Evolutionary conservation across 768 basidiomycete species (phyloP), one percentile per base, ranked within the genome.

Genomic region (Porphyrellus cyaneotinctus): DNA sequence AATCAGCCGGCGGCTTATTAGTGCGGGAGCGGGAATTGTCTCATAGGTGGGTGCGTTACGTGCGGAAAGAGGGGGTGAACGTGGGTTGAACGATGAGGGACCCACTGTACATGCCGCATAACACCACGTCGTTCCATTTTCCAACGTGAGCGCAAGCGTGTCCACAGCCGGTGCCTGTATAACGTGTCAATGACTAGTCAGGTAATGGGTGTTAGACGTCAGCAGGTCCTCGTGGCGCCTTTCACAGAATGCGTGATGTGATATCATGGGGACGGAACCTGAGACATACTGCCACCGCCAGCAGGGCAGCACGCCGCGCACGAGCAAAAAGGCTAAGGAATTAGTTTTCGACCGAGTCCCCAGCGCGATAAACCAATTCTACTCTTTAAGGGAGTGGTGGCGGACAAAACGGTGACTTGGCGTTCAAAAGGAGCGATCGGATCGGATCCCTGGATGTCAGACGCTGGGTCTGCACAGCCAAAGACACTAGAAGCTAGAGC

Each of bases 161-260:
- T 43, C 44, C n/a, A 20, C n/a, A 26, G n/a, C 18, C 33, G 20
- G 47, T 49, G 32, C 60, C 50, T 58, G 38, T 30, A 22, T 31
- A 42, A 35, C 37, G 39, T 38, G 20, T 47, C 44, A 0, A 24
- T 28, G 43, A 45, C 50, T n/a, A 28, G 5, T 30, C 35, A 22
- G 9, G 14, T 42, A 31, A 42, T 32, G 44, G 17, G 23, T 31
- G 35, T 13, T 49, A 23, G 43, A 42, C 54, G 32, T 52, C 43
- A 43, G 17, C 18, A 32, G 22, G 18, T 37, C 64, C 28, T 63
- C 14, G 62, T 64, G 62, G 64, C 62, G 47, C 18, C 24, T 46
- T 18, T 51, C 20, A 46, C 32, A 26, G 15, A 42, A 35, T 20
- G 28, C 31, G 33, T 39, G 37, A 42, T 47, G 36, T 46, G 48